Evolutionary conservation across 345 rosid species (phyloP).

Genomic region (Erodium maritimum): DNA sequence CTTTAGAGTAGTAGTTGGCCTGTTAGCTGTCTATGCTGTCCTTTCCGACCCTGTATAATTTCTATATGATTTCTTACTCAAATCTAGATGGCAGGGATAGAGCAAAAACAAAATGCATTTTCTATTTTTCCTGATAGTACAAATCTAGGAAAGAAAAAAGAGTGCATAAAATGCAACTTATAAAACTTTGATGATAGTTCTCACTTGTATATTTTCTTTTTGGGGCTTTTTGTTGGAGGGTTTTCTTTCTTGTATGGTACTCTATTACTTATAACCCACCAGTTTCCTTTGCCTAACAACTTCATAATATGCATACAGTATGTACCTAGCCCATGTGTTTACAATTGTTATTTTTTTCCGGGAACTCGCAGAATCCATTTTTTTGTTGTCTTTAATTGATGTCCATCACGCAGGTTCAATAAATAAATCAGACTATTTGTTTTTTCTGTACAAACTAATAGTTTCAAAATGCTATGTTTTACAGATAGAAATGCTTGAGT

Average conservation of each 20-base stretch:
- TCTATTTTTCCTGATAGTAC: no score
- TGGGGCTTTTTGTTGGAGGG: background rate
- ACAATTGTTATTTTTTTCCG: no score
- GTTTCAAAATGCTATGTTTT: background rate
- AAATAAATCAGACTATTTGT: background rate
- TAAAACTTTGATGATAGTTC: background rate
- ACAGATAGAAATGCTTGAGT: constrained; percentile 70
- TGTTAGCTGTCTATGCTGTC: background rate
- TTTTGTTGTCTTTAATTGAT: background rate
- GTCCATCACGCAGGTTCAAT: background rate
- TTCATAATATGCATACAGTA: background rate
- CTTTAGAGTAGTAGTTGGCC: background rate
- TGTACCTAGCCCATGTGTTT: no score
- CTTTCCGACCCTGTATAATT: no score
- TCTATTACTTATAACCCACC: no score
- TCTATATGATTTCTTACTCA: no score
- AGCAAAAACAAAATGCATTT: background rate
- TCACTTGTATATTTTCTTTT: background rate
- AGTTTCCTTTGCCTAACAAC: no score
- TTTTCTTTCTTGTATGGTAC: background rate
- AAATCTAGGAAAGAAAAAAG: no score
- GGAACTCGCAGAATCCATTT: background rate
- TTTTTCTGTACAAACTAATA: background rate
- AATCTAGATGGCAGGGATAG: background rate
- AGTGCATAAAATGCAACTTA: no score